Evolutionary conservation across 1,139 yeast species (phyloP).

Genomic region (Nematodospora anomalae): DNA sequence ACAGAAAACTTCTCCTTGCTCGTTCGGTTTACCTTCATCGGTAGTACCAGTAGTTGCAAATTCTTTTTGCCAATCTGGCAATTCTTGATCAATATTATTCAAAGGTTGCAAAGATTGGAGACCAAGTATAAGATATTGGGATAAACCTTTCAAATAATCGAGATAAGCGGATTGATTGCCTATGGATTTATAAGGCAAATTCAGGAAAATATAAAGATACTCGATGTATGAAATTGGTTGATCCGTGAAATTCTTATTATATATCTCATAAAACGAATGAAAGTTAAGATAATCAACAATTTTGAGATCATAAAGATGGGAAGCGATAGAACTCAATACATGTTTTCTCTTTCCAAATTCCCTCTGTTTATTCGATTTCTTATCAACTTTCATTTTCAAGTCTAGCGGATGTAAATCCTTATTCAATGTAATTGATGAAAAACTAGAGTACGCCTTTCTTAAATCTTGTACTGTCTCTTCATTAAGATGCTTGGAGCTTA

Average conservation of each 20-base stretch:
- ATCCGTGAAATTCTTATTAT: slow-evolving; percentile 41
- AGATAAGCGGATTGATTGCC: slow-evolving; percentile 30
- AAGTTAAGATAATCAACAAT: slow-evolving; percentile 47
- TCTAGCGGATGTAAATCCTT: slow-evolving; percentile 16
- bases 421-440: slow-evolving; percentile 23
- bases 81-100: slow-evolving; percentile 33
- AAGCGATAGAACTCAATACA: slow-evolving; percentile 50
- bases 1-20: slow-evolving; percentile 53
- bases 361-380: slow-evolving; percentile 21
- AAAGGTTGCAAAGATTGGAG: slow-evolving; percentile 54
- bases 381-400: slow-evolving; percentile 11
- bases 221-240: slow-evolving; percentile 45
- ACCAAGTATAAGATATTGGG: slow-evolving; percentile 48
- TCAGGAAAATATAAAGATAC: slow-evolving; percentile 48
- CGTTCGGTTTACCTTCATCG: slow-evolving; percentile 18
- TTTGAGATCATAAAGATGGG: slow-evolving; percentile 35
- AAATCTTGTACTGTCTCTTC: slow-evolving; percentile 30
- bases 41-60: slow-evolving; percentile 22
- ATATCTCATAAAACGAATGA: slow-evolving; percentile 46
- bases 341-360: slow-evolving; percentile 33
- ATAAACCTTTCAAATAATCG: slow-evolving; percentile 44
- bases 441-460: slow-evolving; percentile 35
- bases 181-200: slow-evolving; percentile 32
- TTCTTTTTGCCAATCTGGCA: slow-evolving; percentile 31
- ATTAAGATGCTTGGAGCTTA: slow-evolving; percentile 15